Percentiles rank a stretch among this genome's conserved stretches.
These are phyloP conservation scores for Boletus fagicola DNA, from an alignment of 768 basidiomycete species.

Conservation along the genomic window DNA sequence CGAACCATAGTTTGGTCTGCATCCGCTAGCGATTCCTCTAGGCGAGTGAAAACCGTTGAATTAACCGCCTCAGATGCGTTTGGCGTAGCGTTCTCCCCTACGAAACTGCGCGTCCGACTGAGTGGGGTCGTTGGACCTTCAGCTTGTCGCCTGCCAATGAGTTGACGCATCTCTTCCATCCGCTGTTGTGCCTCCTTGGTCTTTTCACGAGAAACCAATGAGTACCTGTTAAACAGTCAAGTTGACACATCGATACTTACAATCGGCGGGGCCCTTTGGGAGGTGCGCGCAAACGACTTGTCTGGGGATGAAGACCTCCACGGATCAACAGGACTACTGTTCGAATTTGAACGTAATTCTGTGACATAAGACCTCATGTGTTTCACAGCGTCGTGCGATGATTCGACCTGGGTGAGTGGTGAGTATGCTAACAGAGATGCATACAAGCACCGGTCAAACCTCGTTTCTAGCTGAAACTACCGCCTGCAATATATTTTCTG, in stretches of 20 bases:
- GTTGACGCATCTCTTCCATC: constrained; percentile 78
- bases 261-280: constrained; percentile 44
- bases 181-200: constrained; percentile 74
- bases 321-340: constrained; percentile 31
- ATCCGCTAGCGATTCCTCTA: constrained; percentile 55
- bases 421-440: constrained; percentile 1
- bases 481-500: constrained; percentile 47
- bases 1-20: constrained; percentile 55
- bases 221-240: constrained; percentile 6
- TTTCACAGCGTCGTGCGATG: constrained; percentile 68
- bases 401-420: constrained; percentile 54
- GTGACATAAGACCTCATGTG: constrained; percentile 72
- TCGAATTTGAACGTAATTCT: constrained; percentile 28
- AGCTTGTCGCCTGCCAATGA: constrained; percentile 60
- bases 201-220: constrained; percentile 41
- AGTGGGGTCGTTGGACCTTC: constrained; percentile 47
- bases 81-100: constrained; percentile 18
- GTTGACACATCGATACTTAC: constrained; percentile 32
- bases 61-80: constrained; percentile 22
- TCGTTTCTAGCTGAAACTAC: constrained; percentile 62
- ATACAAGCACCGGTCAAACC: constrained; percentile 38
- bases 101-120: constrained; percentile 42
- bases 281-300: constrained; percentile 45
- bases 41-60: constrained; percentile 14
- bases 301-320: constrained; percentile 58